Base-by-base conservation (phyloP, 2,329 filamentous ascomycete species). In the Calonectria pseudoreteaudii region DNA sequence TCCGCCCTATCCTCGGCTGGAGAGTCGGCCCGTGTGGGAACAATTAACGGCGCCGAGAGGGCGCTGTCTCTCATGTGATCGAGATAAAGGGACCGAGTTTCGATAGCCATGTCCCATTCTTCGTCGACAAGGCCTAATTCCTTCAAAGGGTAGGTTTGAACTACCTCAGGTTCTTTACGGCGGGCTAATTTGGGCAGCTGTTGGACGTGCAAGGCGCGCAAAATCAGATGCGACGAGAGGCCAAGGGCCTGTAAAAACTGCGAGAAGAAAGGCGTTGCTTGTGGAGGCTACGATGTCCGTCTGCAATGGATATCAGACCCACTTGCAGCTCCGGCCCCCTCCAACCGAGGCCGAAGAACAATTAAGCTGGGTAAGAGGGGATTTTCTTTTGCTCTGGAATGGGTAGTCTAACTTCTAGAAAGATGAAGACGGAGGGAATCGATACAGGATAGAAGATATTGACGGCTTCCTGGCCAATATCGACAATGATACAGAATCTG, bases 171-270 rank as follows among this genome's bases (percentile, higher is more conserved):
- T 26, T 1, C 30, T 64, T n/a, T 28, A 4, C 3, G 7, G 5
- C 23, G 13, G 3, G 36, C 56, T 65, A 53, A 64, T 11, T 3
- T 16, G 16, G 10, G 20, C n/a, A 75, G 74, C 14, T 75, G 74
- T 30, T 75, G 74, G 74, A 75, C 74, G 7, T 75, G 74, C 58
- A 75, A 75, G 20, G 50, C 66, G 18, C 72, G 74, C 18, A 75
- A 75, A 38, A 73, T 75, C 26, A 52, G 74, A 36, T 75, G 74
- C 31, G 74, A 75, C 30, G 72, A 74, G 26, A 49, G 68, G 28
- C 72, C 69, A 18, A 18, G 38, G 0, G 66, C 68, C 7, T 75
- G 74, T 49, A 60, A 26, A n/a, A 75, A 75, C 20, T 75, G 74
- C n/a, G 74, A 74, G 50, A 75, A 64, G 30, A 66, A 67, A 56